Evolutionary conservation across 768 basidiomycete species (phyloP).

Genomic region (Leccinum sublutescens): DNA sequence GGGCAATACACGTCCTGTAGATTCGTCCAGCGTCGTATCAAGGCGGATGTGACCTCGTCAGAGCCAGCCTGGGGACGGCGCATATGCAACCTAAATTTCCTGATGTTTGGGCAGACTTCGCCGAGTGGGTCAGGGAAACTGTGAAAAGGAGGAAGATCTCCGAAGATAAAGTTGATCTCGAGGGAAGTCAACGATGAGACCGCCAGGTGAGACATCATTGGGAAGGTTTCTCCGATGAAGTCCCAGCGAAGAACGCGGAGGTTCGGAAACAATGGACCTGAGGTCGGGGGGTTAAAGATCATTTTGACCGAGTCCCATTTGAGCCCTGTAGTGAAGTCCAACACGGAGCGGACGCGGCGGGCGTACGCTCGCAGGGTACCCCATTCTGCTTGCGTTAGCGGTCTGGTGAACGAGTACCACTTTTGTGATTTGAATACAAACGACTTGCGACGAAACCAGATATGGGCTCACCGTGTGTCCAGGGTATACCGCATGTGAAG

Average conservation of each 20-base stretch:
- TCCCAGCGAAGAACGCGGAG: constrained; percentile 23
- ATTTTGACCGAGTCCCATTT: constrained; percentile 12
- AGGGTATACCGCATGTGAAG: neutral
- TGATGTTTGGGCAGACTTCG: constrained; percentile 14
- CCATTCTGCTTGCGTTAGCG: constrained; percentile 6
- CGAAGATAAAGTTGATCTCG: constrained; percentile 21
- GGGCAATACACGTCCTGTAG: constrained; percentile 16
- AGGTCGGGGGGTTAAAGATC: constrained; percentile 15
- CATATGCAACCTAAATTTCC: constrained; percentile 12
- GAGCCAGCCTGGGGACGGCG: constrained; percentile 10
- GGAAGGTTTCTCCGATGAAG: constrained; percentile 14
- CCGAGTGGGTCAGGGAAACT: constrained; percentile 19
- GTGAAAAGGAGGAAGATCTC: constrained; percentile 17
- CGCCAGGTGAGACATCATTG: constrained; percentile 15
- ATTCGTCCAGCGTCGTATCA: constrained; percentile 17
- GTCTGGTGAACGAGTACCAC: constrained; percentile 9
- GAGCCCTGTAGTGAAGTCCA: constrained; percentile 14
- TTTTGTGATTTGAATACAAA: neutral
- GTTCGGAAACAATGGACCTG: constrained; percentile 19
- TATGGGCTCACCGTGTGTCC: constrained; percentile 1
- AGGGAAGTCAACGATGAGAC: constrained; percentile 17
- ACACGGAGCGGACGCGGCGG: constrained; percentile 6
- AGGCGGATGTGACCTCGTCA: constrained; percentile 11
- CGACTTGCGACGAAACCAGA: neutral
- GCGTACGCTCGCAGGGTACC: constrained; percentile 4